phyloP scores from a whole-genome alignment of 257 asterid genomes.

The Echium plantagineum region DNA sequence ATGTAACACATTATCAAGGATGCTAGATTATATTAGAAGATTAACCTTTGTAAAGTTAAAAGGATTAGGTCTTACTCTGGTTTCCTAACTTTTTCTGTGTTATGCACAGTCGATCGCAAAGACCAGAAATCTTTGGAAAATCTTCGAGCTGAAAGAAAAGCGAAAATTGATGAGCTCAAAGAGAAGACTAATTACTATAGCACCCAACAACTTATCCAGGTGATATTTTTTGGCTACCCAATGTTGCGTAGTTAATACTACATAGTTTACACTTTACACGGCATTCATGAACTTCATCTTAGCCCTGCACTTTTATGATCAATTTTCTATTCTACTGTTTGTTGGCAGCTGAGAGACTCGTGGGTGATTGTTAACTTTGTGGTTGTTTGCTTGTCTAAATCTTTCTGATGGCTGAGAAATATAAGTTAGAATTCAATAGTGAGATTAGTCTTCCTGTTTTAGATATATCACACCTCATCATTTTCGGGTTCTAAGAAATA shows the following conservation, averaged over 20 bases:
- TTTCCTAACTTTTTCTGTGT: neutral
- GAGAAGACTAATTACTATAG: conserved; percentile 81
- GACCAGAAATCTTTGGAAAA: conserved; percentile 68
- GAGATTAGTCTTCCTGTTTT: neutral
- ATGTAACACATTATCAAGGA: neutral
- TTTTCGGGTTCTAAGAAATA: neutral
- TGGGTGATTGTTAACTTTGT: neutral
- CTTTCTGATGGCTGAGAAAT: neutral
- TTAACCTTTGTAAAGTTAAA: neutral
- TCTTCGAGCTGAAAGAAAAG: conserved; percentile 79
- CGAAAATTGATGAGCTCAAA: conserved; percentile 80
- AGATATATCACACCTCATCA: neutral
- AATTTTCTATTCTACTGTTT: too few relatives aligned
- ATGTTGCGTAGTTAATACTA: neutral
- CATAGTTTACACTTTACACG: too few relatives aligned
- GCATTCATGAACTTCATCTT: neutral
- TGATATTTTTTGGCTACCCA: conserved; percentile 5
- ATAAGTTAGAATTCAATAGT: neutral
- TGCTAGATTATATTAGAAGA: neutral
- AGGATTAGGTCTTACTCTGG: neutral
- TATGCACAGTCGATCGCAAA: conserved; percentile 49
- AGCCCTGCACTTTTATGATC: neutral
- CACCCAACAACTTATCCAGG: conserved; percentile 92
- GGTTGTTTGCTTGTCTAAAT: neutral
- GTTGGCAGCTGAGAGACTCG: neutral